Percentiles rank a stretch among this genome's conserved stretches.
Evolutionary conservation across 1,284 basidiomycete genomes (phyloP).

Genomic region (Caloboletus inedulis): DNA sequence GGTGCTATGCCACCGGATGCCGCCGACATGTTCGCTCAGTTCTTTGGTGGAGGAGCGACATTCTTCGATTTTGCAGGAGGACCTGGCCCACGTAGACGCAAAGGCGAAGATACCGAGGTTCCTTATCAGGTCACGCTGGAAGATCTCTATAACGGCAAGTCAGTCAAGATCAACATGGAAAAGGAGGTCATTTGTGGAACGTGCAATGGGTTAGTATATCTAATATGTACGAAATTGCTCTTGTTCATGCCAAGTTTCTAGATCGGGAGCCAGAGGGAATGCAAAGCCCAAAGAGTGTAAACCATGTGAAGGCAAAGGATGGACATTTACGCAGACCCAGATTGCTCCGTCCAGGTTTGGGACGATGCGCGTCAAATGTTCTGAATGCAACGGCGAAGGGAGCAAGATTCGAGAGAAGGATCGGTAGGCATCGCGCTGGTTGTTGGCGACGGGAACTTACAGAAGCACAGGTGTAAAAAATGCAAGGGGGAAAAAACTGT

Average conservation of each 20-base stretch:
- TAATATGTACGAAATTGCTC: not conserved
- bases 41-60: slow-evolving; percentile 62
- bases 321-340: slow-evolving; percentile 62
- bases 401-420: slow-evolving; percentile 87
- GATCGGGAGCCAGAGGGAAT: slow-evolving; percentile 76
- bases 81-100: slow-evolving; percentile 43
- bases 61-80: slow-evolving; percentile 56
- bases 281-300: slow-evolving; percentile 81
- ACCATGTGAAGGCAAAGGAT: slow-evolving; percentile 83
- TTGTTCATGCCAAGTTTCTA: slow-evolving; percentile 32
- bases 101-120: slow-evolving; percentile 73
- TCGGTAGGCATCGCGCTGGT: slow-evolving; percentile 44
- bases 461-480: slow-evolving; percentile 77
- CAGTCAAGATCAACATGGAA: slow-evolving; percentile 86
- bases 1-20: slow-evolving; percentile 61
- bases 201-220: slow-evolving; percentile 74
- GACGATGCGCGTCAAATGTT: slow-evolving; percentile 58
- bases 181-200: slow-evolving; percentile 76
- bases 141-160: slow-evolving; percentile 91
- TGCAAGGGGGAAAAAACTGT: slow-evolving; percentile 88
- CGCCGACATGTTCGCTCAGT: slow-evolving; percentile 73
- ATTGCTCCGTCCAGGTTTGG: slow-evolving; percentile 50
- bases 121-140: slow-evolving; percentile 86
- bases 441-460: slow-evolving; percentile 3
- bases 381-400: slow-evolving; percentile 79